Percentiles rank a stretch among this genome's conserved stretches.
These are phyloP conservation scores for Lachancea waltii DNA, from an alignment of 805 yeast species.

Conservation along the genomic window DNA sequence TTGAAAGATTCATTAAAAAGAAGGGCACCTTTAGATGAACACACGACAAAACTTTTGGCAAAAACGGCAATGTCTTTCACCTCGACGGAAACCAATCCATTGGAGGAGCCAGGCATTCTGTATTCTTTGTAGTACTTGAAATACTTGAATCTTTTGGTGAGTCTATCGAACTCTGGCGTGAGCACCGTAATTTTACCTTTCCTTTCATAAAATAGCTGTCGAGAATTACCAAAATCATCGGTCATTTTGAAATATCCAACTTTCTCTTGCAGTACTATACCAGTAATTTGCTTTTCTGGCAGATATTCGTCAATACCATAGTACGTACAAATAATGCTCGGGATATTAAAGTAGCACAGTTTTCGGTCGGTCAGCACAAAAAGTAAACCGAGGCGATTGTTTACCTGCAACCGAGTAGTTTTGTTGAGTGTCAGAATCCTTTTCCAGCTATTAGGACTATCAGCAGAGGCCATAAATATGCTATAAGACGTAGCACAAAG, in stretches of 20 bases:
- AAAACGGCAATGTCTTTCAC: conserved; percentile 56
- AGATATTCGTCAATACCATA: conserved; percentile 36
- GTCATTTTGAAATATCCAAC: conserved; percentile 64
- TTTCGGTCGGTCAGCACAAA: conserved; percentile 53
- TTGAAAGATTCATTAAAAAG: conserved; percentile 48
- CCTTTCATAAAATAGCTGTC: conserved; percentile 52
- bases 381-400: conserved; percentile 43
- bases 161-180: conserved; percentile 32
- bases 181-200: conserved; percentile 41
- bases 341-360: conserved; percentile 57
- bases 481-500: conserved; percentile 62
- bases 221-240: conserved; percentile 51
- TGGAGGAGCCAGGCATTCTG: conserved; percentile 51
- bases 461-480: conserved; percentile 41
- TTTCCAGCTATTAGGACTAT: conserved; percentile 43
- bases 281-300: conserved; percentile 34
- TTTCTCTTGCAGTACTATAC: conserved; percentile 47
- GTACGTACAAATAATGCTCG: conserved; percentile 55
- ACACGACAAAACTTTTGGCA: conserved; percentile 59
- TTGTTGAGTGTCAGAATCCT: conserved; percentile 46
- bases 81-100: conserved; percentile 47
- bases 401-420: conserved; percentile 51
- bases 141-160: conserved; percentile 27
- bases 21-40: conserved; percentile 61
- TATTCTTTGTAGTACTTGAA: conserved; percentile 47